A percentile compares a stretch with the other conserved stretches of the same genome.
These are phyloP conservation scores for Pugionium dolabratum DNA, from an alignment of 345 rosid species.

Conservation along the genomic window DNA sequence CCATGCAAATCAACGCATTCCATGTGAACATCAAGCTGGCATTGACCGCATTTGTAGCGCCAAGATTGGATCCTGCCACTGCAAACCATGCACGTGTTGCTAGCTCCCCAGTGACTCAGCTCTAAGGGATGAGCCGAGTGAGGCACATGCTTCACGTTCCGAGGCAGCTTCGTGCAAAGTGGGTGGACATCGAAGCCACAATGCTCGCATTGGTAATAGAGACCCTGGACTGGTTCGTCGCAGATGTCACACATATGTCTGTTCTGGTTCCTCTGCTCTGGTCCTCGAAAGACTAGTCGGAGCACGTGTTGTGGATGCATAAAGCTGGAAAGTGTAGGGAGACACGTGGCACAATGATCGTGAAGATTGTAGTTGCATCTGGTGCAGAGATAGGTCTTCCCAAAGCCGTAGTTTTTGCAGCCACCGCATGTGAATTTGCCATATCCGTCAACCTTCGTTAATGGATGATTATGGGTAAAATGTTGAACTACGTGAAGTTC, in stretches of 20 bases:
- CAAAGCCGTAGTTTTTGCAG: slow-evolving; percentile 42
- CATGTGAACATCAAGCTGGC: slow-evolving; percentile 42
- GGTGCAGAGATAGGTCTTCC: slow-evolving; percentile 36
- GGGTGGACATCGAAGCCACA: slow-evolving; percentile 49
- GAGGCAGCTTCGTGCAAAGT: slow-evolving; percentile 39
- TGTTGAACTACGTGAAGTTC: slow-evolving; percentile 29
- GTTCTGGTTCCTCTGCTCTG: slow-evolving; percentile 24
- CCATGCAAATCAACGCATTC: slow-evolving; percentile 34
- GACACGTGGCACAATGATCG: slow-evolving; percentile 41
- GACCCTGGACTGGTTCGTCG: slow-evolving; percentile 30
- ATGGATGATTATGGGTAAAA: slow-evolving; percentile 40
- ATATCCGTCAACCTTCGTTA: slow-evolving; percentile 17
- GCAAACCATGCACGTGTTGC: slow-evolving; percentile 39
- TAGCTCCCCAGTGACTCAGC: slow-evolving; percentile 32
- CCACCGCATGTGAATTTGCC: slow-evolving; percentile 43
- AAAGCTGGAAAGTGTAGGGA: slow-evolving; percentile 29
- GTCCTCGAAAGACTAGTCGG: slow-evolving; percentile 11
- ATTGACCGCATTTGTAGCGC: slow-evolving; percentile 44
- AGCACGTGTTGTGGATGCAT: slow-evolving; percentile 43
- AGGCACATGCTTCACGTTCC: slow-evolving; percentile 25
- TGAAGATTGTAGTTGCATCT: slow-evolving; percentile 44
- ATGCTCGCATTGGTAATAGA: slow-evolving; percentile 39
- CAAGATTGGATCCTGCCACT: slow-evolving; percentile 25
- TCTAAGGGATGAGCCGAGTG: slow-evolving; percentile 37
- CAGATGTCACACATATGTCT: slow-evolving; percentile 41